Evolutionary conservation across 768 basidiomycete genomes (phyloP), one percentile per base, ranked within the genome.

Genomic region (Mycena amicta): DNA sequence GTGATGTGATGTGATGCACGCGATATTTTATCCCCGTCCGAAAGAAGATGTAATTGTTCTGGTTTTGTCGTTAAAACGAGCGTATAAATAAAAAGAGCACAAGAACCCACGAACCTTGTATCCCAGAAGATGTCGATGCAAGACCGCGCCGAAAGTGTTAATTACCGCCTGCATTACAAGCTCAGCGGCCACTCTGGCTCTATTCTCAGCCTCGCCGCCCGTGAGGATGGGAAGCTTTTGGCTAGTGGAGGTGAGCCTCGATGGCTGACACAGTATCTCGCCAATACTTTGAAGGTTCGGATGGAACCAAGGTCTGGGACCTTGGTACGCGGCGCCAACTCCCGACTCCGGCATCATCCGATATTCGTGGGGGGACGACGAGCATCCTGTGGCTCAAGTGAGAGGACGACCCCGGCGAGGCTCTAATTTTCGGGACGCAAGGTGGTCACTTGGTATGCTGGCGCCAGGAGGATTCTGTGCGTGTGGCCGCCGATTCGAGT

Each of bases 371-470:
- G n/a, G 57, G 50, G 11, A 62, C 60, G 11, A 55, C 60, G 25
- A 23, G n/a, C 2, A 2, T 59, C 15, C 23, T 56, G 20, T 65
- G 60, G 60, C 33, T 62, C 4, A 49, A 41, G 30, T 27, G 56
- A 8, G 61, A 62, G 16, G 57, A 65, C 43, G 55, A 61, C 13
- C 16, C 33, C 2, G 59, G 41, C 26, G 60, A 65, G 20, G 27
- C 52, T n/a, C 28, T 65, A 5, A 16, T 65, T 12, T 53, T 25
- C 27, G 60, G 64, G 0, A 62, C 60, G 5, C 56, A 62, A 6
- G 43, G 23, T 18, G 60, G 63, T 2, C 52, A 55, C 27, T 23
- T 64, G 22, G 28, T 56, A 4, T 57, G 56, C 40, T 64, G 63
- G 63, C 28, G 51, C 25, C 53, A 64, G 31, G 20, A 47, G n/a